Percentiles rank a stretch among this genome's conserved stretches.
Evolutionary conservation across 352 stramenopile species (phyloP).

Genomic region (Pythium oligandrum): DNA sequence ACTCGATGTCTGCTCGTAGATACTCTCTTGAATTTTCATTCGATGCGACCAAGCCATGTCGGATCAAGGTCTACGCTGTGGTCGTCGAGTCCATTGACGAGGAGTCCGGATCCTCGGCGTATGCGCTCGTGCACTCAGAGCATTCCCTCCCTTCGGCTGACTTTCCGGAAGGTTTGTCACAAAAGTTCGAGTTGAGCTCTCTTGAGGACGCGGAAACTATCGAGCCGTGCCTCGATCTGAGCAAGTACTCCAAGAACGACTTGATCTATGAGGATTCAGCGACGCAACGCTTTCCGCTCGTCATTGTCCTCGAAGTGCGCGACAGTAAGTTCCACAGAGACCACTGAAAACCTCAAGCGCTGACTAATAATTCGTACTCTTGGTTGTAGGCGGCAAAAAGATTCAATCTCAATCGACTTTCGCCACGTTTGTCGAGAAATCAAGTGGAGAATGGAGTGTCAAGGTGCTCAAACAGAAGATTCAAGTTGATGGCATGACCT

Average conservation of each 20-base stretch:
- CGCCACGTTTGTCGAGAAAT: conserved; percentile 55
- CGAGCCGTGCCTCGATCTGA: conserved; percentile 31
- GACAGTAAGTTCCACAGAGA: conserved; percentile 25
- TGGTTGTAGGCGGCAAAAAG: conserved; percentile 12
- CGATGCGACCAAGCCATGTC: conserved; percentile 71
- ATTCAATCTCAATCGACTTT: conserved; percentile 81
- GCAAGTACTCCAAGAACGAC: conserved; percentile 28
- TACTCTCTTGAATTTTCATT: conserved; percentile 69
- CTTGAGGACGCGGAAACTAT: conserved; percentile 12
- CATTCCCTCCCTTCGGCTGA: conserved; percentile 34
- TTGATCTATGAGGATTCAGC: conserved; percentile 32
- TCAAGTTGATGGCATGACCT: conserved; percentile 59
- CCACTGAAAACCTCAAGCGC: not conserved
- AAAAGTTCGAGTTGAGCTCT: conserved; percentile 35
- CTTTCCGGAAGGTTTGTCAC: conserved; percentile 44
- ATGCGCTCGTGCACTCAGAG: conserved; percentile 41
- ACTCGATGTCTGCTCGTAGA: conserved; percentile 5
- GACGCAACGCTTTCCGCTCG: conserved; percentile 46
- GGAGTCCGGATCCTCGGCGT: conserved; percentile 57
- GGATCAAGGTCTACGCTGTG: conserved; percentile 58
- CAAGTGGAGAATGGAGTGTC: conserved; percentile 37
- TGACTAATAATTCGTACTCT: not conserved
- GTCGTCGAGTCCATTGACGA: conserved; percentile 62
- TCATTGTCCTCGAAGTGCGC: conserved; percentile 63
- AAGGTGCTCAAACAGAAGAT: conserved; percentile 87